phyloP scores from a whole-genome alignment of 2,329 filamentous ascomycete species.

The Hyphodiscus sp. region DNA sequence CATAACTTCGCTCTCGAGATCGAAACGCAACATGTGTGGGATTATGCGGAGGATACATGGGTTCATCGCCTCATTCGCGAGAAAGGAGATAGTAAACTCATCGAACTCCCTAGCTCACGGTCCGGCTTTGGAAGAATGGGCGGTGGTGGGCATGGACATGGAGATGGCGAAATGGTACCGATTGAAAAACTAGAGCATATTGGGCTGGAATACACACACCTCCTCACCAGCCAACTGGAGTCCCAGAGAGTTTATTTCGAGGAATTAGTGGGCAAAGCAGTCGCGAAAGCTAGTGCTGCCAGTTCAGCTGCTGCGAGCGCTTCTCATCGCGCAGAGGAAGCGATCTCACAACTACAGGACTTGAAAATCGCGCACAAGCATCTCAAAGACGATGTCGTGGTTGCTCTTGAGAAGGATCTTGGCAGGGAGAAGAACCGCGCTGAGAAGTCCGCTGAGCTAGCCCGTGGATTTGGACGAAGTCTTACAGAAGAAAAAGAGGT shows the following conservation, averaged over 20 bases:
- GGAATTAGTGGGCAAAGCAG: conserved; percentile 81
- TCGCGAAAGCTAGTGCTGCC: conserved; percentile 79
- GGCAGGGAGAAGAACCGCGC: conserved; percentile 62
- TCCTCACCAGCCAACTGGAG: conserved; percentile 88
- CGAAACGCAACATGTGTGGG: conserved; percentile 92
- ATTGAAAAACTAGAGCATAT: conserved; percentile 67
- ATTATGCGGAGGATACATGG: conserved; percentile 92
- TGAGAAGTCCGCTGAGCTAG: conserved; percentile 67
- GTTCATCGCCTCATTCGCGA: conserved; percentile 92
- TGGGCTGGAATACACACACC: conserved; percentile 87
- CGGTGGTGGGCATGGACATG: conserved; percentile 1
- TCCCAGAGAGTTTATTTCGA: conserved; percentile 92
- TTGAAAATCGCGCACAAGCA: conserved; percentile 49
- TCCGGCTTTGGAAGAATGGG: not conserved
- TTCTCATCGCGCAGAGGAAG: conserved; percentile 40
- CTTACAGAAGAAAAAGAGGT: conserved; percentile 84
- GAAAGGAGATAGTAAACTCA: conserved; percentile 85
- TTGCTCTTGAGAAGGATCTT: conserved; percentile 65
- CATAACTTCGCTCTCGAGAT: conserved; percentile 93
- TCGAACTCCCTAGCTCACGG: conserved; percentile 64
- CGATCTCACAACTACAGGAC: conserved; percentile 41
- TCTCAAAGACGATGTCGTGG: conserved; percentile 47
- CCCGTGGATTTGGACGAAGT: conserved; percentile 66
- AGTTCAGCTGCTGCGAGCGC: conserved; percentile 60
- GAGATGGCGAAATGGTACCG: conserved; percentile 62